Evolutionary conservation across 176 grass and related monocot genomes (phyloP).

Genomic region (Carex parvula): DNA sequence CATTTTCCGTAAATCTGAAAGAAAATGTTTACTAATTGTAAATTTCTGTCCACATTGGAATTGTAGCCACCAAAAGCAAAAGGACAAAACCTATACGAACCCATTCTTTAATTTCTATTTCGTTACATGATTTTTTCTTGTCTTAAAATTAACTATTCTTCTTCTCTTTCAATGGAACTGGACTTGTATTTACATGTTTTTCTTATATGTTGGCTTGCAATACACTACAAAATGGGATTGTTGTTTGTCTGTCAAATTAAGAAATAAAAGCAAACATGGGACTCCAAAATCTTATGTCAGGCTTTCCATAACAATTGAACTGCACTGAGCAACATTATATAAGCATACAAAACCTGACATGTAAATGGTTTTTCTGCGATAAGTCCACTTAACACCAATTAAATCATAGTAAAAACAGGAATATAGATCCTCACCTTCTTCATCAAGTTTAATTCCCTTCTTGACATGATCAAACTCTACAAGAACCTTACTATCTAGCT

Average conservation of each 20-base stretch:
- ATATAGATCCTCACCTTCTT: slow-evolving; percentile 56
- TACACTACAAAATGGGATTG: neutral
- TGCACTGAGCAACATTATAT: neutral
- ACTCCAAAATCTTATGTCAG: neutral
- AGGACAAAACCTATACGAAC: neutral
- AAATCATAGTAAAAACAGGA: neutral
- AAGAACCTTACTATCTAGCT: slow-evolving; percentile 73
- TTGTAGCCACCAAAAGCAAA: neutral
- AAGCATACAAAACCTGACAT: neutral
- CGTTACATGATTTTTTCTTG: neutral
- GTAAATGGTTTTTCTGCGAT: neutral
- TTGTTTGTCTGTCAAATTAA: neutral
- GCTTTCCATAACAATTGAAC: neutral
- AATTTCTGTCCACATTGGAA: neutral
- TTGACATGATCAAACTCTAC: slow-evolving; percentile 93
- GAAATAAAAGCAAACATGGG: neutral
- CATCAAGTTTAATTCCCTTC: slow-evolving; percentile 89
- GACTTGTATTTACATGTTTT: neutral
- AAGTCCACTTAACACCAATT: neutral
- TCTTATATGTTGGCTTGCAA: neutral
- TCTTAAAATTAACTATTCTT: neutral
- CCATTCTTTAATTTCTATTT: neutral
- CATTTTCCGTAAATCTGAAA: slow-evolving; percentile 72
- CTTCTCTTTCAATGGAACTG: neutral
- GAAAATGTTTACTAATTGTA: neutral